Percentiles rank a stretch among this genome's conserved stretches.
Conservation (phyloP, 169 alveolate genomes). For the Plasmodium inui region DNA sequence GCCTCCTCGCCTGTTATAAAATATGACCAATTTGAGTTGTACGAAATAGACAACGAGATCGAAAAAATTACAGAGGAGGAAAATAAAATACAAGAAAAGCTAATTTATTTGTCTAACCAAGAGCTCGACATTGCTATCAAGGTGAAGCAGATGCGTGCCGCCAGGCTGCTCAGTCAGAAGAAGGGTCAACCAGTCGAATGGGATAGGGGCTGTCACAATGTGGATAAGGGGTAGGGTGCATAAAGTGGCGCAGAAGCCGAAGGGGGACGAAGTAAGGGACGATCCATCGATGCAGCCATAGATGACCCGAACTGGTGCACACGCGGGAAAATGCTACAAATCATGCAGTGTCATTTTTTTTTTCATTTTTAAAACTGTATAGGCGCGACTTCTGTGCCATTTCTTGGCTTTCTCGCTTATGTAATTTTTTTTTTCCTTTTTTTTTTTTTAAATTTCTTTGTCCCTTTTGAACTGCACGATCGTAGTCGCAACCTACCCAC, state of each 20-base stretch:
- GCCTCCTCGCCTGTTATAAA: constrained; percentile 15
- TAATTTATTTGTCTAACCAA: constrained; percentile 52
- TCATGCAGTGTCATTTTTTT: background rate
- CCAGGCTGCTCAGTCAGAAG: constrained; percentile 1
- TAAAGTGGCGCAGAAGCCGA: background rate
- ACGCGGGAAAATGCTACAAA: background rate
- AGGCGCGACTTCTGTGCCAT: background rate
- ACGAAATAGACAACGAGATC: constrained; percentile 59
- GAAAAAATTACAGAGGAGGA: constrained; percentile 68
- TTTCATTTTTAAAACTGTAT: background rate
- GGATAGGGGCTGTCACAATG: background rate
- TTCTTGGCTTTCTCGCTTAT: background rate
- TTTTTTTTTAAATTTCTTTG: background rate
- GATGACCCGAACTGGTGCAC: background rate
- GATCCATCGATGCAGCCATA: background rate
- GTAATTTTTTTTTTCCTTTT: background rate
- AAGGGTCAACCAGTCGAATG: background rate
- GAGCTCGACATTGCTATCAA: constrained; percentile 44
- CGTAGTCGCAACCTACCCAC: background rate
- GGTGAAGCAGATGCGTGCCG: constrained; percentile 2
- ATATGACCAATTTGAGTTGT: constrained; percentile 40
- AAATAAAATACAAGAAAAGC: constrained; percentile 55
- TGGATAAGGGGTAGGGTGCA: background rate
- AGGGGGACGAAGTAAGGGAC: background rate
- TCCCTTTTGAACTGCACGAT: background rate